Evolutionary conservation across 148 eudicot genomes (phyloP).

Genomic region (Nyssa sinensis): DNA sequence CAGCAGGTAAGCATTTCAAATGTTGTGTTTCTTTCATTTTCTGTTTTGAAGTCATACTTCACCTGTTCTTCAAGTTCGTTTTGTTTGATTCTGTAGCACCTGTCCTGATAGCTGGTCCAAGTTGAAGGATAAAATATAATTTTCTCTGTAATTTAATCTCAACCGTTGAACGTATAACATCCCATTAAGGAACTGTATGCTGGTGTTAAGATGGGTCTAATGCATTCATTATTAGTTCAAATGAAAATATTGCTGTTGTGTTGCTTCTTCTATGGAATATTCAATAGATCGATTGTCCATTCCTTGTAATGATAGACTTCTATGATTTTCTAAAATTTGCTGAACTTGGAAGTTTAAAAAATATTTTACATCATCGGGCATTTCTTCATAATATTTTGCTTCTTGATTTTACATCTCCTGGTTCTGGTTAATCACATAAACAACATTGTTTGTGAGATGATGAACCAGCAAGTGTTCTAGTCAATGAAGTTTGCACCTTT

Average conservation of each 20-base stretch:
- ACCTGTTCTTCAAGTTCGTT: neutral
- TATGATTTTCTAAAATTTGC: no score
- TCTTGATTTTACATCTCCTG: no score
- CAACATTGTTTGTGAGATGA: no score
- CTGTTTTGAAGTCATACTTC: neutral
- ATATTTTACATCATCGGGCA: no score
- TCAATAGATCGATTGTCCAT: no score
- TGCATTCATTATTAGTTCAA: neutral
- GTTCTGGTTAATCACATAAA: no score
- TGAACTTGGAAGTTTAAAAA: no score
- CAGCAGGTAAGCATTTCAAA: conserved; percentile 63
- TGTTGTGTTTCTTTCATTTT: neutral
- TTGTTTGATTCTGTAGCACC: neutral
- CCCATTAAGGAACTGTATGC: neutral
- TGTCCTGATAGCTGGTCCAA: neutral
- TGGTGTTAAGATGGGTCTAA: neutral
- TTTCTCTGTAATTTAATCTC: neutral
- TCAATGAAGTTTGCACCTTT: no score
- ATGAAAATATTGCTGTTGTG: neutral
- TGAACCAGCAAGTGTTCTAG: no score
- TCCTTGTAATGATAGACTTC: no score
- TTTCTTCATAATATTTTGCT: no score
- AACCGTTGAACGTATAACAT: neutral
- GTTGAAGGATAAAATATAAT: neutral
- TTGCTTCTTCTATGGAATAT: neutral